phyloP scores from a whole-genome alignment of 768 basidiomycete species.

The Boletus pseudopeckii region DNA sequence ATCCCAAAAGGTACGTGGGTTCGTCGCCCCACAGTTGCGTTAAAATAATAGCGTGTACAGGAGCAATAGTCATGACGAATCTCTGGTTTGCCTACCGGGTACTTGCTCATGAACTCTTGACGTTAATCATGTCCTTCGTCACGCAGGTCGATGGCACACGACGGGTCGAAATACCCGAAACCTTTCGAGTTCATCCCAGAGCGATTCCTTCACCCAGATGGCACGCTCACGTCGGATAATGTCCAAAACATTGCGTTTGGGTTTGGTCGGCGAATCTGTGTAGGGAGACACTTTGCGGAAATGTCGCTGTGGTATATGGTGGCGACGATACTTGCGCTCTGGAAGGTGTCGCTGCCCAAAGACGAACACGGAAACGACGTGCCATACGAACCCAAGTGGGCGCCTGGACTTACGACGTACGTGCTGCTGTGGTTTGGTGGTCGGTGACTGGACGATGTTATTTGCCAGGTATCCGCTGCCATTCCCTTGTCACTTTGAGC shows the following conservation, averaged over 20 bases:
- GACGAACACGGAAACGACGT: slow-evolving; percentile 12
- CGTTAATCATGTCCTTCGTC: not conserved
- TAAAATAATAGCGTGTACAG: slow-evolving; percentile 4
- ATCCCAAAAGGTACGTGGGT: slow-evolving; percentile 3
- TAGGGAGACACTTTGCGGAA: slow-evolving; percentile 17
- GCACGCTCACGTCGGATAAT: slow-evolving; percentile 13
- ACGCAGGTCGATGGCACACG: slow-evolving; percentile 16
- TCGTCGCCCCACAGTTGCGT: not conserved
- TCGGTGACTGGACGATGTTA: not conserved
- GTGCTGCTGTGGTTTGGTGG: not conserved
- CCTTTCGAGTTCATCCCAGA: slow-evolving; percentile 36
- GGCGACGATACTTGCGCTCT: slow-evolving; percentile 17
- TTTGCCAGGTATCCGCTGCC: slow-evolving; percentile 10
- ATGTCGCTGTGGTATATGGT: slow-evolving; percentile 12
- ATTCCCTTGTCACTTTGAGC: slow-evolving; percentile 15
- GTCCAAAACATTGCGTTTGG: slow-evolving; percentile 16
- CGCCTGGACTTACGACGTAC: slow-evolving; percentile 12
- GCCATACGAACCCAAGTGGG: slow-evolving; percentile 11
- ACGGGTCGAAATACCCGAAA: slow-evolving; percentile 32
- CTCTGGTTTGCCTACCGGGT: slow-evolving; percentile 21
- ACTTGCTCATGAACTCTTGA: not conserved
- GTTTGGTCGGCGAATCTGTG: slow-evolving; percentile 22
- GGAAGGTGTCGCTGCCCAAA: slow-evolving; percentile 9
- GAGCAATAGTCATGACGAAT: slow-evolving; percentile 26
- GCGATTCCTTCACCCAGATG: slow-evolving; percentile 30